Evolutionary conservation across 208 protist species (phyloP), one percentile per base, ranked within the genome.

Genomic region (Crithidia bombi): DNA sequence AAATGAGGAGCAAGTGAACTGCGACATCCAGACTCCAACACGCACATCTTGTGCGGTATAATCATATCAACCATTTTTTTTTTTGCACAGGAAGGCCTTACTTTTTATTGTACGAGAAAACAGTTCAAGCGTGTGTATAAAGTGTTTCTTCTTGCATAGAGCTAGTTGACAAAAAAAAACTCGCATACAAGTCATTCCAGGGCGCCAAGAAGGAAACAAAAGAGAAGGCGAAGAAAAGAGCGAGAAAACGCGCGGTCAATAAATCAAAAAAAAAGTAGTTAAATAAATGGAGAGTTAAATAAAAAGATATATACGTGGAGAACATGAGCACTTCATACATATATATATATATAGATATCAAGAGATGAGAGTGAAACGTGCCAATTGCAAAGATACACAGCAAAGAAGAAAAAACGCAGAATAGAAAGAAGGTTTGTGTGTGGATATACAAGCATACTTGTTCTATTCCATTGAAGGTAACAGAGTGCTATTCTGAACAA

Each of bases 231-330:
- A 38, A 49, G 25, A 32, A 32, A 62, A 38, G 11, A 39, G 10
- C 14, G 30, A 38, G 51, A 33, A 59, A 44, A 9, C 39, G 6
- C 25, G 6, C 6, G 25, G 32, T 6, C 11, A 21, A 36, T 47
- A 55, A 41, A 69, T 38, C 10, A 69, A 41, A 52, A 50, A 62
- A 58, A 46, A 68, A 46, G 26, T 11, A 21, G 25, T 21, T 21
- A 5, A 30, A 38, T 33, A 23, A 56, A 36, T 14, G 19, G 19
- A 4, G 5, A 32, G 36, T 23, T 38, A 43, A 30, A 25, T 23
- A 5, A 32, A 64, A 23, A 64, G 26, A 21, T 46, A 23, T 19
- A 26, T 10, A 64, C 4, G 12, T 32, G n/a, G n/a, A n/a, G n/a
- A n/a, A n/a, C n/a, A n/a, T n/a, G n/a, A 26, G 19, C 19, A 57